Conservation (phyloP, 129 eudicot species). For the Lactuca saligna region DNA sequence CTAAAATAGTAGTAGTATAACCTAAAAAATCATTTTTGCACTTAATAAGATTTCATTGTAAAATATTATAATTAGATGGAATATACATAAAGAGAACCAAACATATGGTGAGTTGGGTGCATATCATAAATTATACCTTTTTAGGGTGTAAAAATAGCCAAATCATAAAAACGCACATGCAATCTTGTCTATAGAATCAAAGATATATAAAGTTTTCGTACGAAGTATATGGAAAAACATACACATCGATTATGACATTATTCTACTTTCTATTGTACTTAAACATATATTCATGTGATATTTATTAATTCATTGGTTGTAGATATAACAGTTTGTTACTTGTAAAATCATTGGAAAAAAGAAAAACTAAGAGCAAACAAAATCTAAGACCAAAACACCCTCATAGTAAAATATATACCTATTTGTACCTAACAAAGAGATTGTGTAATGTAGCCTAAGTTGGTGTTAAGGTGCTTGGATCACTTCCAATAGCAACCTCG, state of each 20-base stretch:
- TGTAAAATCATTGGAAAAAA: too few species aligned
- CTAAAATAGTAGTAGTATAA: not conserved
- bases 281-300: not conserved
- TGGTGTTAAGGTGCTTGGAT: constrained; percentile 38
- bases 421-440: constrained; percentile 85
- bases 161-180: constrained; percentile 13
- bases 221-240: not conserved
- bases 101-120: not conserved
- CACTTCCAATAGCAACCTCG: constrained; percentile 35
- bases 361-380: too few species aligned
- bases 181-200: not conserved
- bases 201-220: not conserved
- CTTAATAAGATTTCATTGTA: not conserved
- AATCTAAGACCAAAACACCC: too few species aligned
- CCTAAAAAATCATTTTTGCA: not conserved
- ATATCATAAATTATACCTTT: constrained; percentile 3
- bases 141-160: not conserved
- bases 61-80: not conserved
- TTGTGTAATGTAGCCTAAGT: constrained; percentile 56
- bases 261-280: not conserved
- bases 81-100: not conserved
- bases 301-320: not conserved
- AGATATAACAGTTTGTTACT: too few species aligned
- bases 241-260: constrained; percentile 4
- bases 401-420: too few species aligned